These are phyloP conservation scores for Cladosporium sp. DNA, from an alignment of 2,329 filamentous ascomycete genomes.

Conservation along the genomic window DNA sequence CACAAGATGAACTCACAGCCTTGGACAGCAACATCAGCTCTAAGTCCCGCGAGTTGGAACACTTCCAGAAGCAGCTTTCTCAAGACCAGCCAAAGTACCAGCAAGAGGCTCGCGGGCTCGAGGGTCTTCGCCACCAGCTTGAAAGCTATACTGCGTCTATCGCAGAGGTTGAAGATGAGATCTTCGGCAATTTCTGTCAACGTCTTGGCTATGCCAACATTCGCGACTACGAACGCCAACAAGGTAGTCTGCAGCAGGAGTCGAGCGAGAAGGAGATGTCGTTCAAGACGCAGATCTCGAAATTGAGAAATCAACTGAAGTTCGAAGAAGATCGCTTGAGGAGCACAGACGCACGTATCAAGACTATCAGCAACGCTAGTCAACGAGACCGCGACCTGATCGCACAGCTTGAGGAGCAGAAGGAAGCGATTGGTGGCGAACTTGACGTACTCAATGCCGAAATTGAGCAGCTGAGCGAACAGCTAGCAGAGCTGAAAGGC, in stretches of 20 bases:
- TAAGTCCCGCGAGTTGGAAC: conserved; percentile 78
- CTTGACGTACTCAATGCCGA: conserved; percentile 73
- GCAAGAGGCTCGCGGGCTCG: conserved; percentile 68
- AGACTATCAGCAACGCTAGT: conserved; percentile 65
- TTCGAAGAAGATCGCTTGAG: conserved; percentile 72
- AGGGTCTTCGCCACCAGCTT: conserved; percentile 60
- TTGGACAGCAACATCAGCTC: conserved; percentile 81
- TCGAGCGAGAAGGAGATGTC: conserved; percentile 81
- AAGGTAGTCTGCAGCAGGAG: conserved; percentile 89
- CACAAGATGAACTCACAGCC: conserved; percentile 72
- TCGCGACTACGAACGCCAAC: conserved; percentile 88
- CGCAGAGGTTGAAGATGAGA: conserved; percentile 78
- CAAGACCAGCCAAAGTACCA: conserved; percentile 77
- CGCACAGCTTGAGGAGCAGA: conserved; percentile 68
- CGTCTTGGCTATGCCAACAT: conserved; percentile 86
- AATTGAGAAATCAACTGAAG: conserved; percentile 60
- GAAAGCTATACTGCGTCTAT: conserved; percentile 64
- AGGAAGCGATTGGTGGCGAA: conserved; percentile 70
- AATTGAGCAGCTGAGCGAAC: conserved; percentile 72
- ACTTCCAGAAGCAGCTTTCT: conserved; percentile 69
- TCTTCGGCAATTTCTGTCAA: conserved; percentile 83
- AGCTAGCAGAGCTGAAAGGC: conserved; percentile 67
- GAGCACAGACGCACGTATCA: conserved; percentile 68
- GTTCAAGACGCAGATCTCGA: conserved; percentile 75
- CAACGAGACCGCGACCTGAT: conserved; percentile 69